phyloP scores from a whole-genome alignment of 2,329 filamentous ascomycete species.

The Hypomyces rosellus region DNA sequence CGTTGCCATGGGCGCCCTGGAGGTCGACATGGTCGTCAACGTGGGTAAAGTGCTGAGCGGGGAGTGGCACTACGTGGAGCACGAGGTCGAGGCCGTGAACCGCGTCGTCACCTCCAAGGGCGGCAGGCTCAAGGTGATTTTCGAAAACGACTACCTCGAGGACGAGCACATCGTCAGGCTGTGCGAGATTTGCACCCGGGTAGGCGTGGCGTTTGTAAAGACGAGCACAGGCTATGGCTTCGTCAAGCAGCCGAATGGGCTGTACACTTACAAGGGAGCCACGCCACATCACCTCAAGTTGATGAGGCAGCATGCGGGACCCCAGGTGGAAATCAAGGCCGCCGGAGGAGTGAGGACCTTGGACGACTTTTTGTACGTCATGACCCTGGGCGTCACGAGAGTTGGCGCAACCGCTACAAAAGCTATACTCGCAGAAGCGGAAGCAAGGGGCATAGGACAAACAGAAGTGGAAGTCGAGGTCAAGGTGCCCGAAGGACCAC shows the following conservation, averaged over 20 bases:
- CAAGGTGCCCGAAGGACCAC: slow-evolving; percentile 6
- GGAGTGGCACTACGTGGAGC: slow-evolving; percentile 50
- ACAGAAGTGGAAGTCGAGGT: slow-evolving; percentile 13
- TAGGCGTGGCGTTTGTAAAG: slow-evolving; percentile 52
- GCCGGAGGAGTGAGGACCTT: slow-evolving; percentile 51
- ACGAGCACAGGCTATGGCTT: slow-evolving; percentile 57
- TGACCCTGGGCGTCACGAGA: slow-evolving; percentile 47
- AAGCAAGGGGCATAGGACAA: slow-evolving; percentile 37
- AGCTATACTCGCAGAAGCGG: slow-evolving; percentile 50
- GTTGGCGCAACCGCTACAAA: slow-evolving; percentile 51
- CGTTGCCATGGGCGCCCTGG: slow-evolving; percentile 39
- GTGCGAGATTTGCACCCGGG: slow-evolving; percentile 47
- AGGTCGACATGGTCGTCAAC: slow-evolving; percentile 58
- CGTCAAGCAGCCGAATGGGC: slow-evolving; percentile 45
- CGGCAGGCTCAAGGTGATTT: slow-evolving; percentile 53
- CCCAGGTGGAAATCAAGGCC: slow-evolving; percentile 49
- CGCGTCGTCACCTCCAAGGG: slow-evolving; percentile 36
- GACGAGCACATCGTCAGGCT: slow-evolving; percentile 44
- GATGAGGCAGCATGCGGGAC: slow-evolving; percentile 42
- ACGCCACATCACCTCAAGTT: slow-evolving; percentile 45
- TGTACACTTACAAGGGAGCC: slow-evolving; percentile 48
- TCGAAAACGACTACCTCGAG: slow-evolving; percentile 53
- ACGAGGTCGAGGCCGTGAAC: slow-evolving; percentile 48
- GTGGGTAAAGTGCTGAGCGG: slow-evolving; percentile 50
- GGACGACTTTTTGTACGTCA: slow-evolving; percentile 49